These are phyloP conservation scores for Rossbeevera mucosa DNA, from an alignment of 768 basidiomycete genomes.

Conservation along the genomic window DNA sequence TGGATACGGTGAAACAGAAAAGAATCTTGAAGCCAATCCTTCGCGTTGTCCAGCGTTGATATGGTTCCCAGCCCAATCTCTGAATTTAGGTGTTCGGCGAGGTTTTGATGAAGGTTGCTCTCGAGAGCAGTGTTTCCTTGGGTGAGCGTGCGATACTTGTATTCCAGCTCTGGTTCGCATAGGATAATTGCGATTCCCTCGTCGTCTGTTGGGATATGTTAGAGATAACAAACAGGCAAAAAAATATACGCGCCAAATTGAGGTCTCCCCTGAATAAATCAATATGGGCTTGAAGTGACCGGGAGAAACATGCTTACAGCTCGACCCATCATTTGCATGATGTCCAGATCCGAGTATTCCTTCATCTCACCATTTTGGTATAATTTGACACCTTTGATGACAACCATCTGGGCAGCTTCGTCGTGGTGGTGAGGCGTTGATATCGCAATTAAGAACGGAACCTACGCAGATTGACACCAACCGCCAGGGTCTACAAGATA, in stretches of 20 bases:
- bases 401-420: constrained; percentile 85
- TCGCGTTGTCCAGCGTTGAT: constrained; percentile 60
- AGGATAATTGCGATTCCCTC: constrained; percentile 82
- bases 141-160: constrained; percentile 64
- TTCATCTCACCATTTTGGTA: constrained; percentile 65
- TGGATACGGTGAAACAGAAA: constrained; percentile 86
- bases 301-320: constrained; percentile 49
- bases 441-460: constrained; percentile 2
- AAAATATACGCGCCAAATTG: constrained; percentile 63
- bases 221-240: background rate
- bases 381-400: constrained; percentile 85
- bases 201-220: constrained; percentile 48
- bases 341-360: constrained; percentile 89
- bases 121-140: constrained; percentile 78
- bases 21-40: constrained; percentile 77
- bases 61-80: constrained; percentile 90
- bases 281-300: background rate
- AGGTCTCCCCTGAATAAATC: constrained; percentile 62
- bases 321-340: constrained; percentile 95
- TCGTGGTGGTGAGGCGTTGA: background rate
- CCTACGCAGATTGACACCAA: constrained; percentile 92
- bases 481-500: constrained; percentile 76
- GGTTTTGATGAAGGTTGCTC: constrained; percentile 76
- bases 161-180: constrained; percentile 68
- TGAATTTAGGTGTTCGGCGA: constrained; percentile 90